Evolutionary conservation across 768 basidiomycete species (phyloP).

Genomic region (Ramaria sp.): DNA sequence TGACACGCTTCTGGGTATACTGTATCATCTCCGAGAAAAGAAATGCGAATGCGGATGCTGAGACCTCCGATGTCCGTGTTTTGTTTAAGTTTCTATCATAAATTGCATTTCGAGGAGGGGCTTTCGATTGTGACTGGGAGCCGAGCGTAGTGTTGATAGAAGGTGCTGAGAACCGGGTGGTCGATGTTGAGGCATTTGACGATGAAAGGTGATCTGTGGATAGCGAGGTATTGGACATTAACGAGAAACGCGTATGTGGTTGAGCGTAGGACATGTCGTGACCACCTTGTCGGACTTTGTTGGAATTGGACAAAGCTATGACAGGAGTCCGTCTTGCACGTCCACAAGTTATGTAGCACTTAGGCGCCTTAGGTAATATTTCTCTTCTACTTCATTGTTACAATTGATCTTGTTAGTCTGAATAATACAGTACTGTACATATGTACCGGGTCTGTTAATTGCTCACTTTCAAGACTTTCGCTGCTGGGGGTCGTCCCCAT

Average conservation of each 20-base stretch:
- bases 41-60: constrained; percentile 75
- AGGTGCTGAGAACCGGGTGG: constrained; percentile 54
- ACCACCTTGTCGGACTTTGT: too few relatives aligned
- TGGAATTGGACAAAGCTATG: too few relatives aligned
- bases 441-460: too few relatives aligned
- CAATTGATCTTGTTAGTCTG: too few relatives aligned
- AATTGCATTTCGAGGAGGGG: constrained; percentile 54
- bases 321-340: too few relatives aligned
- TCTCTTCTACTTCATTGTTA: too few relatives aligned
- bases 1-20: constrained; percentile 93
- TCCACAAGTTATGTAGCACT: too few relatives aligned
- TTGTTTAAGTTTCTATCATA: constrained; percentile 88
- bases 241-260: constrained; percentile 14
- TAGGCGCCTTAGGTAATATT: too few relatives aligned
- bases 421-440: too few relatives aligned
- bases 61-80: constrained; percentile 75
- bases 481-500: too few relatives aligned
- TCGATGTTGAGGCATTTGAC: constrained; percentile 38
- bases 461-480: too few relatives aligned
- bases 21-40: constrained; percentile 90
- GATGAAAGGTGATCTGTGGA: constrained; percentile 31
- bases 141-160: constrained; percentile 28
- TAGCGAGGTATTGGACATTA: constrained; percentile 14
- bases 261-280: constrained; percentile 3
- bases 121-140: constrained; percentile 5